Evolutionary conservation across 1,139 yeast species (phyloP), one percentile per base, ranked within the genome.

Genomic region (Geotrichum aggregatum): DNA sequence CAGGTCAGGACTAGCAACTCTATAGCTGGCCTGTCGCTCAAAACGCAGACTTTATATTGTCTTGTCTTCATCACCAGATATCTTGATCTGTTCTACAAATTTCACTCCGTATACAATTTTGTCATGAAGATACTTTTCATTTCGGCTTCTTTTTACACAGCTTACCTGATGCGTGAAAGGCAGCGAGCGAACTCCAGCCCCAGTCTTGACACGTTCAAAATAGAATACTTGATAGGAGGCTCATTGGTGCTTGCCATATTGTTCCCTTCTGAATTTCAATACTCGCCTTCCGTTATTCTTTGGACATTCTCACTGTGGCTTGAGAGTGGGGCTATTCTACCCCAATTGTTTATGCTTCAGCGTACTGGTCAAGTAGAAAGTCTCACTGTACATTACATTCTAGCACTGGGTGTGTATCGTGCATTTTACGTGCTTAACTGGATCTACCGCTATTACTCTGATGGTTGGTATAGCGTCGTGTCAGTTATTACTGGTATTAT

Each of bases 341-440:
- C 98, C 3, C 98, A 92, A 70, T 74, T 92, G 66, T 89, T 83
- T 69, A 80, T 92, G 78, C 75, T 92, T 56, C 96, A 91, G 66
- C 83, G 87, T 61, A 83, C 94, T 1, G 96, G 97, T 14, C 86
- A 85, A 64, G 94, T 97, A 1, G 87, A 86, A 67, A 79, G 86
- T 57, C 75, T 92, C 63, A 92, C 98, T 16, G 79, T 86, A 50
- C 97, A 92, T 69, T 92, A 92, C 69, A 87, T 92, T 59, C 89
- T 91, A 69, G 96, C 98, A 1, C 75, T 92, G 66, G 98, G 98
- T 16, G 61, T 84, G 8, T 92, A 92, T 74, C 78, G 98, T 61
- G 87, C 89, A 0, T 75, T 92, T 53, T 92, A 92, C 69, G 82
- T 92, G 61, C 94, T 96, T 59, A 92, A 91, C 71, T 92, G 98